Evolutionary conservation across 169 alveolate species (phyloP).

Genomic region (Eimeria mitis): DNA sequence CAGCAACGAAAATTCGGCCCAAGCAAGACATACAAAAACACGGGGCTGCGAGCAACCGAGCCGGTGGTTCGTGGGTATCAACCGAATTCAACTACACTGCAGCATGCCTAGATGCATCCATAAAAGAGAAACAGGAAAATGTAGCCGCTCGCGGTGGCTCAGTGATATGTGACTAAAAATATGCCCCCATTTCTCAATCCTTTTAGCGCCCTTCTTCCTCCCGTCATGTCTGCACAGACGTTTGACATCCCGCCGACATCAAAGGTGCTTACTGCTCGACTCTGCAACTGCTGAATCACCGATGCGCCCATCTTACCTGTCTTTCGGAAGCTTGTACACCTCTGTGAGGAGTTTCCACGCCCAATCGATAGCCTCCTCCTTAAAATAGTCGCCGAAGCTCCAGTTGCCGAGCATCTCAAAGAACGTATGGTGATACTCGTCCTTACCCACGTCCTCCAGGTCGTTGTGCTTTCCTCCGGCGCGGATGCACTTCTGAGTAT

Average conservation of each 20-base stretch:
- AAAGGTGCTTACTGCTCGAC: not conserved
- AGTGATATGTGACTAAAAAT: not conserved
- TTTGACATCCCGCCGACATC: not conserved
- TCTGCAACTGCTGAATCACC: not conserved
- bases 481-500: slow-evolving; percentile 97
- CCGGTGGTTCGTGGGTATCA: not conserved
- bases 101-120: not conserved
- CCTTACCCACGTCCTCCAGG: slow-evolving; percentile 97
- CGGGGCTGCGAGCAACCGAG: not conserved
- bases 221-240: not conserved
- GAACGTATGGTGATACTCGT: slow-evolving; percentile 97
- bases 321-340: slow-evolving; percentile 90
- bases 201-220: not conserved
- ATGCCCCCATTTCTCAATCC: not conserved
- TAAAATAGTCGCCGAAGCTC: slow-evolving; percentile 98
- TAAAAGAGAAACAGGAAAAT: not conserved
- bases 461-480: slow-evolving; percentile 95
- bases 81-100: not conserved
- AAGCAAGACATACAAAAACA: not conserved
- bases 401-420: slow-evolving; percentile 98
- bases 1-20: not conserved
- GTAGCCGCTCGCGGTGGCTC: not conserved
- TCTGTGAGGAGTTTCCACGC: slow-evolving; percentile 96
- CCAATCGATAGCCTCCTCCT: slow-evolving; percentile 95
- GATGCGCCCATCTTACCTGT: slow-evolving; percentile 74